A percentile compares a stretch with the other conserved stretches of the same genome.
These are phyloP conservation scores for Phytophthora pinifolia DNA, from an alignment of 352 stramenopile species.

Conservation along the genomic window DNA sequence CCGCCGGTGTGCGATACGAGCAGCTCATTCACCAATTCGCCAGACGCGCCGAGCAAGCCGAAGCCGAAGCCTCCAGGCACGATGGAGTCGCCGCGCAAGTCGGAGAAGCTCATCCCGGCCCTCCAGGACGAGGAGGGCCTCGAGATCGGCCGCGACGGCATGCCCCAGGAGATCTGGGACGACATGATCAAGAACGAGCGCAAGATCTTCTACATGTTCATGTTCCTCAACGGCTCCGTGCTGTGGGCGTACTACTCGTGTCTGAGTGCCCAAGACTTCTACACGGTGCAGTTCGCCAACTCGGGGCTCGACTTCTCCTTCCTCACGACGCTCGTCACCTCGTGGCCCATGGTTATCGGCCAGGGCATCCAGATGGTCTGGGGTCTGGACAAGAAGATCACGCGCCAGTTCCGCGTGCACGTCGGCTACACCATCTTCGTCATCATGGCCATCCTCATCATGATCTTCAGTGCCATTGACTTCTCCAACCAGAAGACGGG, in stretches of 20 bases:
- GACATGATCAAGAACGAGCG: conserved; percentile 51
- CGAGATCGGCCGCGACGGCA: conserved; percentile 33
- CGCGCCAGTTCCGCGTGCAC: conserved; percentile 40
- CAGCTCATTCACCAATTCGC: conserved; percentile 26
- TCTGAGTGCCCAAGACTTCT: conserved; percentile 69
- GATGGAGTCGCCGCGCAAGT: conserved; percentile 37
- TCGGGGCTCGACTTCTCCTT: conserved; percentile 62
- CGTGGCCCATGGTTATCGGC: conserved; percentile 61
- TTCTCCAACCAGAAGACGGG: conserved; percentile 52
- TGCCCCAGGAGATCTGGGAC: conserved; percentile 61
- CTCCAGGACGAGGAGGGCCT: conserved; percentile 25
- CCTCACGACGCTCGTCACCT: conserved; percentile 57
- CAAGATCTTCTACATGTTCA: conserved; percentile 64
- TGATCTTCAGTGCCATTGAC: conserved; percentile 57
- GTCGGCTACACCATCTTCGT: conserved; percentile 60
- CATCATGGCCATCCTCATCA: conserved; percentile 54
- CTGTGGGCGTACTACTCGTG: conserved; percentile 81
- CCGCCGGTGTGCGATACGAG: background rate
- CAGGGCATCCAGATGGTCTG: conserved; percentile 57
- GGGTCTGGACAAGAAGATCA: conserved; percentile 57
- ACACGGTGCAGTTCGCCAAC: conserved; percentile 47
- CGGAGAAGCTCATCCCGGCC: conserved; percentile 37
- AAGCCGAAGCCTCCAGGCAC: background rate
- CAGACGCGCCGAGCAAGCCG: conserved; percentile 7
- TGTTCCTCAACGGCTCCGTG: conserved; percentile 71